Base-by-base conservation (phyloP, 106 monocot genomes). In the Gastrodia elata region DNA sequence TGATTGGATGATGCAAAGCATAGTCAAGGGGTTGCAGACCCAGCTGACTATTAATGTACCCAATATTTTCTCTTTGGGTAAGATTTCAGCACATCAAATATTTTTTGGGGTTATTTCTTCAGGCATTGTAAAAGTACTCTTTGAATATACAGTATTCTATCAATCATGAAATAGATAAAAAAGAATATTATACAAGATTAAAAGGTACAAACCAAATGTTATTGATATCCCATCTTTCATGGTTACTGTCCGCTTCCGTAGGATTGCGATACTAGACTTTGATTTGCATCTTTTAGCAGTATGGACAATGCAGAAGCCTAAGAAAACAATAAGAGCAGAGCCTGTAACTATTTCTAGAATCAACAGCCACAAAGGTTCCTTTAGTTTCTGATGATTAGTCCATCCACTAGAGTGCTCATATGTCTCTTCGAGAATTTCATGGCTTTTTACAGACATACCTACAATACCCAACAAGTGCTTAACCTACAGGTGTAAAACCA, bases 311-410 rank as follows among this genome's bases (percentile, higher is more conserved):
- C 72, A 74, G 73, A 43, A 77, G 52, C 75, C 75, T 10, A 93
- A 26, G 74, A 84, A 83, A 57, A 80, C 55, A 39, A 77, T 16
- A 9, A 88, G 9, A 6, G 81, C 34, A 41, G 25, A 68, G 46
- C 83, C 97, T 2, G 84, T 78, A 57, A 79, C 68, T 37, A 93
- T 83, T 82, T 93, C 97, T 33, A 88, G 71, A 78, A 86, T 77
- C 48, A 97, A 68, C 79, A 93, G 90, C 97, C 97, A 93, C 38
- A 71, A 26, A 42, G 90, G 97, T 70, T 97, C 75, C 41, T 68
- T 49, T 68, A 64, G 26, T 27, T 68, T 78, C 38, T 77, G 65
- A 44, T 86, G 75, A 24, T 75, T 79, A 14, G 27, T 22, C 34
- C 69, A 44, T 15, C 36, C 74, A 61, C 25, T 32, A 39, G 70